Base-by-base conservation (phyloP, 2,329 filamentous ascomycete species). In the Blumeria graminis region DNA sequence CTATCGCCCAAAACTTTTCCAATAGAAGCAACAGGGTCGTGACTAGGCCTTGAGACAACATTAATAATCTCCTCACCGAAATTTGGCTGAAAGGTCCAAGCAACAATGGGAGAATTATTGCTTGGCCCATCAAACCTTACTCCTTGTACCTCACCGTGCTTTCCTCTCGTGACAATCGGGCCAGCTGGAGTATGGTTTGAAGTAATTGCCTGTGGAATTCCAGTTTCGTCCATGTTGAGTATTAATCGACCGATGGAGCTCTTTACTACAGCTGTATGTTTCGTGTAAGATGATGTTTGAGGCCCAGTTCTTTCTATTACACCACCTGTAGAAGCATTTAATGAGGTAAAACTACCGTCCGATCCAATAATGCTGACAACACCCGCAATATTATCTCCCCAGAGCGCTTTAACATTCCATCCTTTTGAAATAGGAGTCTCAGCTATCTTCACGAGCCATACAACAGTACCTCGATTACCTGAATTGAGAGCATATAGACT, bases 11-110 rank as follows among this genome's bases (percentile, higher is more conserved):
- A 77, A 1, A 96, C 92, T 58, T 86, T 87, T 9, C 92, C 92
- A 62, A 98, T 94, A 0, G 92, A 96, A 3, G 92, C 90, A 52
- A 96, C 81, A 0, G 87, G 87, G 63, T 98, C 89, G 61, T 90
- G 83, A 1, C 76, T 66, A 9, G 86, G 81, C 52, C 82, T 77
- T 16, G 81, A 75, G 1, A 81, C 81, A 41, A 92, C 74, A 48
- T 76, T 72, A 6, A 82, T 71, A 56, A 96, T 79, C 58, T 73
- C 78, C 66, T 93, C 78, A 10, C 78, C 80, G 1, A 72, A 64
- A 0, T 78, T 73, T 8, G 86, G 77, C 28, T 76, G 68, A 63
- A 96, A 88, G 34, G 76, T 78, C 92, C 92, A 98, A 0, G 76
- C 64, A 67, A 75, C 68, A 60, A 77, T 63, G 59, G 72, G 70